Evolutionary conservation across 1,139 yeast species (phyloP), one percentile per base, ranked within the genome.

Genomic region (Petasospora fabianii): DNA sequence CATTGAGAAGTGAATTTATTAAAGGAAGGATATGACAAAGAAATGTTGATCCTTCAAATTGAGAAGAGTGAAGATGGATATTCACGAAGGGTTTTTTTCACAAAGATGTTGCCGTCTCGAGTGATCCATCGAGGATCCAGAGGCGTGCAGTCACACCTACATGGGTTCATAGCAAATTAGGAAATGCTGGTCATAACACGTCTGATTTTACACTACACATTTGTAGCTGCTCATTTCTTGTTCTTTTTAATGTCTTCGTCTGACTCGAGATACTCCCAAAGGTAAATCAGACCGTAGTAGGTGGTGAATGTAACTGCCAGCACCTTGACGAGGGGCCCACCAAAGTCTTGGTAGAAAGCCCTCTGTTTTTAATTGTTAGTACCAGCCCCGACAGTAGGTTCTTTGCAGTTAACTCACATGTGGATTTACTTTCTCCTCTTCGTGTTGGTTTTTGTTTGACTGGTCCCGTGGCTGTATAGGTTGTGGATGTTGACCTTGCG

Each of bases 321-420:
- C 16, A 70, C 65, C 43, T 69, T 71, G 5, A 64, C 40, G 33
- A 68, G 60, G 1, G 78, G 76, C 24, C 50, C 56, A 3, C 68
- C 69, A 47, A 69, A 65, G 21, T 65, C 65, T 42, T 65, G 58
- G 50, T 72, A 73, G 50, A 73, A 68, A 15, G 58, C 49, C 5
- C 60, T 56, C 57, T 60, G 52, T 5, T 3, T 9, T 3, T 12
- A 24, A 6, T 13, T 15, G 31, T 35, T 30, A 24, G 30, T 17
- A 9, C 51, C 48, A 8, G 47, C 35, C 10, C 35, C 3, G n/a
- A 14, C 9, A 6, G 9, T 5, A n/a, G n/a, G 13, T n/a, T 20
- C 14, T 15, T n/a, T 11, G 16, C 18, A 21, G 10, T 15, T 5
- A 30, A 41, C 48, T 35, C 27, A 45, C 48, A 20, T 45, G 48